A percentile compares a stretch with the other conserved stretches of the same genome.
Conservation (phyloP, 495 filamentous ascomycete species). For the Penicillium atrosanguineum region DNA sequence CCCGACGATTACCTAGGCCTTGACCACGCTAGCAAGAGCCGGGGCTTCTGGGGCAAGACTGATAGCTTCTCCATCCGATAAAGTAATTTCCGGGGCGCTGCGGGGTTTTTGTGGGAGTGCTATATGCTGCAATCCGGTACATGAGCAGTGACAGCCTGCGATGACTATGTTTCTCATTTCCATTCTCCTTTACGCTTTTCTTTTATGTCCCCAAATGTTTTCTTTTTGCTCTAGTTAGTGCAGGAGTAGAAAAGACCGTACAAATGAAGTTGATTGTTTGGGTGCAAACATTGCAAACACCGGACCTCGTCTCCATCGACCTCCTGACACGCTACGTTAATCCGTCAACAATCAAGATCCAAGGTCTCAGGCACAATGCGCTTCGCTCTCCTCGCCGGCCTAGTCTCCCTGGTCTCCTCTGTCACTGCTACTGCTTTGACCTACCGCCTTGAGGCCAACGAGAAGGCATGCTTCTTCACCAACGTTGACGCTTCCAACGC, state of each 20-base stretch:
- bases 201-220: not conserved
- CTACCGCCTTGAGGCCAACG: conserved; percentile 85
- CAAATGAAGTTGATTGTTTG: conserved; percentile 17
- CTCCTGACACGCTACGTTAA: conserved; percentile 23
- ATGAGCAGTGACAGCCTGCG: conserved; percentile 24
- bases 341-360: conserved; percentile 4
- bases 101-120: conserved; percentile 20
- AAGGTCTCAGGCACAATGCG: conserved; percentile 32
- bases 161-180: conserved; percentile 13
- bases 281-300: conserved; percentile 44
- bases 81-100: conserved; percentile 22
- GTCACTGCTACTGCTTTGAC: conserved; percentile 83
- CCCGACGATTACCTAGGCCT: conserved; percentile 82
- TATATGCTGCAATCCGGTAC: conserved; percentile 25
- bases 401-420: conserved; percentile 62
- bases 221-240: conserved; percentile 7
- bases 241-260: conserved; percentile 19
- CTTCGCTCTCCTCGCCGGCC: conserved; percentile 45
- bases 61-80: conserved; percentile 69
- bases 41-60: conserved; percentile 55
- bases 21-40: conserved; percentile 80
- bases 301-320: conserved; percentile 27
- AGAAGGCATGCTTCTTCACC: conserved; percentile 94
- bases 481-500: conserved; percentile 63
- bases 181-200: conserved; percentile 1